Evolutionary conservation across 306 rosid genomes (phyloP).

Genomic region (Mucuna pruriens): DNA sequence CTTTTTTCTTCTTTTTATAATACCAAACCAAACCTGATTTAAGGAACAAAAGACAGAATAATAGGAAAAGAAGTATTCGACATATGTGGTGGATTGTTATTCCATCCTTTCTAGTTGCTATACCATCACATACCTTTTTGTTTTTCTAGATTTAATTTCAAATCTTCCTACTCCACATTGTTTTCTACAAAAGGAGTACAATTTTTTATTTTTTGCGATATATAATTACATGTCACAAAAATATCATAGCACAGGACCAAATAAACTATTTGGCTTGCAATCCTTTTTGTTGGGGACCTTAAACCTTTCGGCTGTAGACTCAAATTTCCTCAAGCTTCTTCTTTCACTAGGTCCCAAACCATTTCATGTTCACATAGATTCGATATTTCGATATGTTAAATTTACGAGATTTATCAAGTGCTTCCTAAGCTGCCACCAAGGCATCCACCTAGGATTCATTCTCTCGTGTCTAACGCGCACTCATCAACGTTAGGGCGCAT

Average conservation of each 20-base stretch:
- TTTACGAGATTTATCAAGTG: slow-evolving; percentile 20
- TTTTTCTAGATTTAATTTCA: background rate
- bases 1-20: too few relatives aligned
- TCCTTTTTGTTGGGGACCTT: background rate
- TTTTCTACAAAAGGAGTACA: background rate
- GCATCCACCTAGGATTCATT: slow-evolving; percentile 40
- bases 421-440: slow-evolving; percentile 30
- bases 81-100: background rate
- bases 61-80: background rate
- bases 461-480: slow-evolving; percentile 38
- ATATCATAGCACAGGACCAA: background rate
- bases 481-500: slow-evolving; percentile 35
- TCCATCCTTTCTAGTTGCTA: background rate
- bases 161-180: background rate
- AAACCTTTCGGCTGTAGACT: background rate
- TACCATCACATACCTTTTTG: background rate
- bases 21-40: background rate
- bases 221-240: background rate
- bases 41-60: background rate
- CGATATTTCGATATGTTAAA: slow-evolving; percentile 46
- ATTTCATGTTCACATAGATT: slow-evolving; percentile 28
- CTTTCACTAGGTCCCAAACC: slow-evolving; percentile 6
- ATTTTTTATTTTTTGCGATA: background rate
- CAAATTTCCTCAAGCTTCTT: background rate
- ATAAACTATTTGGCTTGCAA: background rate